phyloP scores from a whole-genome alignment of 2,329 filamentous ascomycete genomes.

The Epichloe bromicola region DNA sequence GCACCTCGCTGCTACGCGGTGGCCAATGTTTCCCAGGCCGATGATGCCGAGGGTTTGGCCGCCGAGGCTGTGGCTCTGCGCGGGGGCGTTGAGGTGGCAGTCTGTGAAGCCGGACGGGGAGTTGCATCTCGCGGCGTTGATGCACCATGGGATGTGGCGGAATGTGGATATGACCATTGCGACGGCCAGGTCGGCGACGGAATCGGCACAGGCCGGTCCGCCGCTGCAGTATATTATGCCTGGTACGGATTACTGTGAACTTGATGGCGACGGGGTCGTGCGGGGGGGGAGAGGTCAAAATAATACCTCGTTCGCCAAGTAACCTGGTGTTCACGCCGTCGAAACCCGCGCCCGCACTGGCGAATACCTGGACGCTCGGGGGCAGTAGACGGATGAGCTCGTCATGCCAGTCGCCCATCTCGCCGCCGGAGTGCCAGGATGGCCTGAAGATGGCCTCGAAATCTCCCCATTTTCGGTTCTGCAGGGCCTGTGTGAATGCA shows the following conservation, averaged over 20 bases:
- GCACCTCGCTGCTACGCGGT: constrained; percentile 42
- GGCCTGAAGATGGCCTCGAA: constrained; percentile 45
- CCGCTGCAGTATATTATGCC: constrained; percentile 62
- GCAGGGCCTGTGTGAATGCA: constrained; percentile 36
- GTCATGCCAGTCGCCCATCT: constrained; percentile 52
- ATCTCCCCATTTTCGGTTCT: constrained; percentile 39
- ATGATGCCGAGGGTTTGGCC: constrained; percentile 51
- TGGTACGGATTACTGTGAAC: constrained; percentile 10
- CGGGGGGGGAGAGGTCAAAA: no score
- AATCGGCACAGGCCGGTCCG: constrained; percentile 55
- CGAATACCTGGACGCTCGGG: constrained; percentile 43
- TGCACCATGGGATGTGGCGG: constrained; percentile 53
- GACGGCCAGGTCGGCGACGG: constrained; percentile 59
- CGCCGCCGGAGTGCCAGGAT: constrained; percentile 49
- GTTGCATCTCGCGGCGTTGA: constrained; percentile 35
- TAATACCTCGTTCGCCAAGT: constrained; percentile 44
- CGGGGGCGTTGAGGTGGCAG: constrained; percentile 47
- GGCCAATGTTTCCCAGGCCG: constrained; percentile 55
- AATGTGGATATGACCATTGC: constrained; percentile 58
- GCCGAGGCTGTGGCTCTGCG: constrained; percentile 49
- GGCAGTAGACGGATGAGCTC: constrained; percentile 47
- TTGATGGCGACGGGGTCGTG: not conserved
- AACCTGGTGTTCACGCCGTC: constrained; percentile 53
- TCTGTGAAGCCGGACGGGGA: constrained; percentile 32
- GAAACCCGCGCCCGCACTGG: constrained; percentile 51